These are phyloP conservation scores for Arabidopsis lyrata DNA, from an alignment of 441 rosid species.

Conservation along the genomic window DNA sequence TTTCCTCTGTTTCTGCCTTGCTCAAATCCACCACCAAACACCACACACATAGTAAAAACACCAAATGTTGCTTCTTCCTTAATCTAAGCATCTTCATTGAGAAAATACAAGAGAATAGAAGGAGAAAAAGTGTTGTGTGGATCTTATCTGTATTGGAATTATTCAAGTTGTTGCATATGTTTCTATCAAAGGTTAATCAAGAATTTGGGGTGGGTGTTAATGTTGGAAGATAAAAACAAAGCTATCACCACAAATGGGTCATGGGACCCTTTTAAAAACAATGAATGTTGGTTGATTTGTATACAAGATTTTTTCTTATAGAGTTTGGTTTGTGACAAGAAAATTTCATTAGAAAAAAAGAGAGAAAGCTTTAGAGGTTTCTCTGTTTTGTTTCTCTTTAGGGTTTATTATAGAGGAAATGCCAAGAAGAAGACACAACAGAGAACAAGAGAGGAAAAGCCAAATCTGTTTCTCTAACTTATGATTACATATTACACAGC, in stretches of 20 bases:
- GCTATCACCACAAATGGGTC: constrained; percentile 26
- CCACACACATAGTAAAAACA: constrained; percentile 48
- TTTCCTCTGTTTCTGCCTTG: constrained; percentile 52
- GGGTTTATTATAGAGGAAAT: constrained; percentile 32
- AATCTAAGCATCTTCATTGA: constrained; percentile 32
- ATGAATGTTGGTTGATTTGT: constrained; percentile 32
- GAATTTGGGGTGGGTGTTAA: constrained; percentile 17
- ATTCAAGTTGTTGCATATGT: constrained; percentile 19
- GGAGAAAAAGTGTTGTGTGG: constrained; percentile 8
- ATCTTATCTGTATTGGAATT: constrained; percentile 29
- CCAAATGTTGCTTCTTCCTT: constrained; percentile 33
- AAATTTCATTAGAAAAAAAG: constrained; percentile 31
- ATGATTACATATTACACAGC: constrained; percentile 37
- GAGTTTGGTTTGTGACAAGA: constrained; percentile 20
- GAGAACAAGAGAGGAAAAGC: constrained; percentile 29
- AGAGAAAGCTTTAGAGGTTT: constrained; percentile 27
- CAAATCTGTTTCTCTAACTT: constrained; percentile 38
- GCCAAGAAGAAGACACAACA: constrained; percentile 38
- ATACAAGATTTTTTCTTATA: constrained; percentile 2
- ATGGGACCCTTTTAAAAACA: constrained; percentile 46
- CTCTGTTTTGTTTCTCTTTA: constrained; percentile 26
- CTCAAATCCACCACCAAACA: constrained; percentile 49
- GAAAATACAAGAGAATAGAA: constrained; percentile 1
- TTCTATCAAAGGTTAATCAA: constrained; percentile 26
- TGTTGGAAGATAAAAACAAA: constrained; percentile 38